These are phyloP conservation scores for Exsudoporus floridanus DNA, from an alignment of 1,284 basidiomycete species.

Conservation along the genomic window DNA sequence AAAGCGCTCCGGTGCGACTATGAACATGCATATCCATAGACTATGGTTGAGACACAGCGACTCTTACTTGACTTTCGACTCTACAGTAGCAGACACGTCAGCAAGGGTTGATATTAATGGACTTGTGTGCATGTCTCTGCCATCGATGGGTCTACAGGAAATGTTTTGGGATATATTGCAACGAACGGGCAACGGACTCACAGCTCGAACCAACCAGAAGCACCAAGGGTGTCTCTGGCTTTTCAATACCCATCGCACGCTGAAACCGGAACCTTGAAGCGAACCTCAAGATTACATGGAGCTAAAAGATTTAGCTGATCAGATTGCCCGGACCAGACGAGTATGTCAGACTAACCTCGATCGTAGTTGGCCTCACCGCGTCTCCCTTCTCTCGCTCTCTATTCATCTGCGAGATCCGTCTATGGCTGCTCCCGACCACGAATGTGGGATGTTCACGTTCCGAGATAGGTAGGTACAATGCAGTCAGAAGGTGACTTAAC, in stretches of 20 bases:
- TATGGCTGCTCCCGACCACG: constrained; percentile 34
- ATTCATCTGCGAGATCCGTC: constrained; percentile 43
- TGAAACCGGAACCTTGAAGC: too few species aligned
- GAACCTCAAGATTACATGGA: too few species aligned
- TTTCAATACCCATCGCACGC: constrained; percentile 76
- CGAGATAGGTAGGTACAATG: constrained; percentile 65
- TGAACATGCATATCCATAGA: constrained; percentile 43
- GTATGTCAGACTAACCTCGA: constrained; percentile 56
- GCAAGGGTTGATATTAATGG: constrained; percentile 29
- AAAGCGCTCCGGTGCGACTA: constrained; percentile 49
- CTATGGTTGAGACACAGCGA: background rate
- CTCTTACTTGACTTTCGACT: constrained; percentile 19
- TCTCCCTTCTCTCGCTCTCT: constrained; percentile 62
- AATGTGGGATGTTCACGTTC: constrained; percentile 54
- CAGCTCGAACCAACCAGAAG: constrained; percentile 74
- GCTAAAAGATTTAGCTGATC: constrained; percentile 40
- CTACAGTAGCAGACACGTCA: constrained; percentile 6
- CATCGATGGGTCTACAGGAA: constrained; percentile 24
- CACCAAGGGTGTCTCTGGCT: constrained; percentile 72
- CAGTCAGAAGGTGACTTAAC: constrained; percentile 20
- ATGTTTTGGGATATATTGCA: background rate
- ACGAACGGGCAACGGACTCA: constrained; percentile 36
- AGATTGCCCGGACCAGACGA: constrained; percentile 5
- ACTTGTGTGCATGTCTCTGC: constrained; percentile 22
- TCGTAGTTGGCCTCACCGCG: constrained; percentile 74